Base-by-base conservation (phyloP, 1,139 yeast species). In the Saccharomyces hybrid region DNA sequence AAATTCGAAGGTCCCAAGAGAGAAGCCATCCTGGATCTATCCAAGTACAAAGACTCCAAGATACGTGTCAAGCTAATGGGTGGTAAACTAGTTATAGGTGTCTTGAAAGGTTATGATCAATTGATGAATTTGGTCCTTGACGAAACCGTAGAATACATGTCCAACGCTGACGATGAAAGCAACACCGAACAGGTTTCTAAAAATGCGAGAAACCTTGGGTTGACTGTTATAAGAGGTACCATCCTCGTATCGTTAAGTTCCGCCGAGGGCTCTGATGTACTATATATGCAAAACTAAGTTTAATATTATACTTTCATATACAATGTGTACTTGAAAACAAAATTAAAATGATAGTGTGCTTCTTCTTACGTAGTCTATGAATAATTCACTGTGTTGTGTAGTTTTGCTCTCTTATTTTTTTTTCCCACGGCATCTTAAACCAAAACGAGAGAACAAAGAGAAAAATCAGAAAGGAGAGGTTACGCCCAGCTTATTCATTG, bases 41-140 rank as follows among this genome's bases (percentile, higher is more conserved):
- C 84, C 59, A 86, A 84, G 65, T 88, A 88, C 68, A 81, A 83
- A 64, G 95, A 88, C 68, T 78, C 85, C 61, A 73, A 78, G 61
- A 82, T 93, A 52, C 79, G 86, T 62, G 95, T 90, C 55, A 84
- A 87, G 66, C 83, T 93, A 67, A 80, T 84, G 62, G 96, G 96
- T n/a, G 97, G 96, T 13, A 81, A 97, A 68, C 78, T 76, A 67
- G 84, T 91, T 8, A 77, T 78, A 27, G 99, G 99, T 25, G 73
- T 75, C 0, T 78, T 93, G 63, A 88, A 87, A 64, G 98, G 99
- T 20, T 90, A 80, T 68, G 99, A 93, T 69, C 95, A 88, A 70
- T 78, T 90, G 70, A 86, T 91, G 95, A 93, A 93, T 72, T 76
- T 93, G 63, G 98, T 93, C 8, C 78, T 93, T 61, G 96, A 90